Evolutionary conservation across 768 basidiomycete genomes (phyloP).

Genomic region (Phlebiopsis flavidoalba): DNA sequence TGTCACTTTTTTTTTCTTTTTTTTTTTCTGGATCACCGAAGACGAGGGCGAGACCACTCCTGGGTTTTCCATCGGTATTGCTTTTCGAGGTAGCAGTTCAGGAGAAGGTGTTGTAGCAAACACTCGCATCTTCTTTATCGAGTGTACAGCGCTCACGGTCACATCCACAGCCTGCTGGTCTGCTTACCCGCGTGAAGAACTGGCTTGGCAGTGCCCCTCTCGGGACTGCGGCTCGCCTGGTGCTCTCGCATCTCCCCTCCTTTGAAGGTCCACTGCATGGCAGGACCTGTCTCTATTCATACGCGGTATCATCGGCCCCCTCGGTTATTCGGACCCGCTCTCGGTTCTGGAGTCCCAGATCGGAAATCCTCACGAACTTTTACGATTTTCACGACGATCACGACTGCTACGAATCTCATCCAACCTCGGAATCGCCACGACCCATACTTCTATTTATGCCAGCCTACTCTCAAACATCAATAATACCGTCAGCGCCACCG

Average conservation of each 20-base stretch:
- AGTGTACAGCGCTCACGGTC: background rate
- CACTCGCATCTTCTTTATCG: background rate
- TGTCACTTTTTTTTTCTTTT: too few species aligned
- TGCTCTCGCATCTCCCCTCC: background rate
- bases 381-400: background rate
- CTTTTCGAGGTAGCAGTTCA: background rate
- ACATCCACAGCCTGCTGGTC: background rate
- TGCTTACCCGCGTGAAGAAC: background rate
- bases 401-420: background rate
- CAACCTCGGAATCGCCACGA: background rate
- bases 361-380: background rate
- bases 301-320: background rate
- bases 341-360: background rate
- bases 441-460: background rate
- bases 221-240: background rate
- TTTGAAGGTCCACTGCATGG: background rate
- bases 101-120: too few species aligned
- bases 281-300: too few species aligned
- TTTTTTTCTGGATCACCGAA: too few species aligned
- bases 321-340: background rate
- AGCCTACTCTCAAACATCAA: background rate
- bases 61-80: background rate
- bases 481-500: too few species aligned
- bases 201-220: background rate
- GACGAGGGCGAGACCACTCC: background rate